Percentiles rank a stretch among this genome's conserved stretches.
Conservation (phyloP, 179 eudicot genomes). For the Nepenthes alata region DNA sequence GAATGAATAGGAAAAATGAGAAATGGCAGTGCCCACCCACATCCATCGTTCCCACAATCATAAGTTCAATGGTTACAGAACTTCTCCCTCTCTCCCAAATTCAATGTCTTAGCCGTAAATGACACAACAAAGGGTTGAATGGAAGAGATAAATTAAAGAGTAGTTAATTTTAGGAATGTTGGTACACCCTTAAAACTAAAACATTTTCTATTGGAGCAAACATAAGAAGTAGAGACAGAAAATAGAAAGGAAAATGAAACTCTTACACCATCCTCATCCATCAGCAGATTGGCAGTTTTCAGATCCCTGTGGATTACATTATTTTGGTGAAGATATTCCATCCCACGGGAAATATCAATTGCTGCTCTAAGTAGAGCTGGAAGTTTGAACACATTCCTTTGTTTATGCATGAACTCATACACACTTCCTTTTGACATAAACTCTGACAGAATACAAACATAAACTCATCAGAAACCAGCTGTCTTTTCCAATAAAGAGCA, state of each 20-base stretch:
- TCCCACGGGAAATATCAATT: conserved; percentile 63
- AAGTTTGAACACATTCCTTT: conserved; percentile 44
- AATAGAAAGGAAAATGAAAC: not conserved
- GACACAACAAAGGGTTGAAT: too few relatives aligned
- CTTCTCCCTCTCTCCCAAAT: too few relatives aligned
- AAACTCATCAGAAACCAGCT: conserved; percentile 11
- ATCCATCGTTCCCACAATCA: too few relatives aligned
- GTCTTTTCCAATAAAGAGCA: not conserved
- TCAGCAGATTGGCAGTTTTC: conserved; percentile 78
- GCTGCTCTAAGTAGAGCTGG: conserved; percentile 54
- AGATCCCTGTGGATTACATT: conserved; percentile 72
- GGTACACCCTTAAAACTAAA: not conserved
- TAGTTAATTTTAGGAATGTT: too few relatives aligned
- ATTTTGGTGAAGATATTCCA: conserved; percentile 75
- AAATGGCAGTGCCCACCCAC: too few relatives aligned
- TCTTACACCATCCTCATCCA: conserved; percentile 71
- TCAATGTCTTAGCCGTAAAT: too few relatives aligned
- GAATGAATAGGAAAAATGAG: too few relatives aligned
- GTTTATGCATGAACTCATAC: conserved; percentile 57
- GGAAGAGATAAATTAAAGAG: too few relatives aligned
- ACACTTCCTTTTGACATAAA: conserved; percentile 68
- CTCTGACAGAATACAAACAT: conserved; percentile 26
- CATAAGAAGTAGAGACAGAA: not conserved
- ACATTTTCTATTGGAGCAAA: not conserved
- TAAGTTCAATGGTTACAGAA: too few relatives aligned